Base-by-base conservation (phyloP, 805 yeast genomes). In the Candida insectorum region DNA sequence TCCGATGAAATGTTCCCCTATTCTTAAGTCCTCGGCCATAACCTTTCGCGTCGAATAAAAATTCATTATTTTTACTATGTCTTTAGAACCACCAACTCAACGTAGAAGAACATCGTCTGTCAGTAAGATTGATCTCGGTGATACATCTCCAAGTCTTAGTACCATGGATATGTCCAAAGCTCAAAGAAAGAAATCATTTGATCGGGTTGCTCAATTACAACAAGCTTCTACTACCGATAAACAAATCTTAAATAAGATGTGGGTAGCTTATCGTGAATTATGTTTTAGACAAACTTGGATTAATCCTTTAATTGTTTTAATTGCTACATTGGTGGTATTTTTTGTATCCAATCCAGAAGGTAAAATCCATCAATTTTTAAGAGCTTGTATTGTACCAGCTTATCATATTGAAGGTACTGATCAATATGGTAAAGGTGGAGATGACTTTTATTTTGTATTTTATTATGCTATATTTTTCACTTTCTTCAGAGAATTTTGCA, bases 391-490 rank as follows among this genome's bases (percentile, higher is more conserved):
- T 24, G 57, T 74, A 4, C 68, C 84, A 10, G 79, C 93, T 0
- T 84, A 87, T 52, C 67, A 68, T 30, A 69, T 79, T 26, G 75
- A 68, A 15, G 79, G 74, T 17, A 70, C 85, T 1, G 74, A 78
- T 33, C 77, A 75, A 34, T 93, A 89, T 56, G 97, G 85, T 17
- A 93, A 93, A 60, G 99, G 99, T 36, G 65, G 54, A 28, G 77
- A 79, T 49, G 99, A 93, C 61, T 73, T 88, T 44, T 71, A 71
- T 15, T 93, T 88, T 64, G 85, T 91, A 11, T 69, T 70, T 13
- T 87, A 77, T 56, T 80, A 85, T 62, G 84, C 91, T 73, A 59
- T 93, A 24, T 80, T 88, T 48, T 89, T 93, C 73, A 84, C 96
- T 0, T 93, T 91, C 54, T 67, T 77, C 44, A 77, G 99, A 50